These are phyloP conservation scores for Albophoma yamanashiensis DNA, from an alignment of 2,329 filamentous ascomycete genomes.

Conservation along the genomic window DNA sequence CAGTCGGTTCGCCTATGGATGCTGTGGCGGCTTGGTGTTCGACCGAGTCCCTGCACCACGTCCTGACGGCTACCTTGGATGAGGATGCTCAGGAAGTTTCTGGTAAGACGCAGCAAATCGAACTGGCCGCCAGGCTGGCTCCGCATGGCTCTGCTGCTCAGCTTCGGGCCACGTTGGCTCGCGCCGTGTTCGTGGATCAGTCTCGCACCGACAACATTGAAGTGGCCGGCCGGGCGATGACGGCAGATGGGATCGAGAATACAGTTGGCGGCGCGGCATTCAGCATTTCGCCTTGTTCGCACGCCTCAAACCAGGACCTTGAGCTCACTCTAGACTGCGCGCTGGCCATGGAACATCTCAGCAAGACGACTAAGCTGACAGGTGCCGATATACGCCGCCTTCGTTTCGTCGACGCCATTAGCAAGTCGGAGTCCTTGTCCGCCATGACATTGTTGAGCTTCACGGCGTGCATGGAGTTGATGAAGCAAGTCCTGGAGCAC, in stretches of 20 bases:
- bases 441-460: constrained; percentile 48
- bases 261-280: constrained; percentile 19
- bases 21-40: constrained; percentile 90
- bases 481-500: constrained; percentile 40
- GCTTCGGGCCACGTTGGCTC: constrained; percentile 47
- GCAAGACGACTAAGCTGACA: constrained; percentile 26
- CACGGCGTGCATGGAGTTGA: constrained; percentile 46
- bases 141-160: constrained; percentile 69
- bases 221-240: constrained; percentile 40
- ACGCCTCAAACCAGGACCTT: constrained; percentile 36
- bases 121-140: constrained; percentile 60
- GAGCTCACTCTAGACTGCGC: constrained; percentile 48
- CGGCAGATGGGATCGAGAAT: constrained; percentile 15
- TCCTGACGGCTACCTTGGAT: constrained; percentile 53
- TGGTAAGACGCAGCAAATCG: constrained; percentile 35
- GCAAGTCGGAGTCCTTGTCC: constrained; percentile 27
- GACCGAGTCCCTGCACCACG: constrained; percentile 58
- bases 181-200: constrained; percentile 43
- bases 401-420: constrained; percentile 37
- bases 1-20: constrained; percentile 79
- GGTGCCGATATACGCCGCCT: constrained; percentile 29
- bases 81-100: constrained; percentile 25
- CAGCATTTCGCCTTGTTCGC: constrained; percentile 33
- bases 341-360: constrained; percentile 49
- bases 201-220: constrained; percentile 46